These are phyloP conservation scores for Tylopilus sp. DNA, from an alignment of 1,284 basidiomycete species.

Conservation along the genomic window DNA sequence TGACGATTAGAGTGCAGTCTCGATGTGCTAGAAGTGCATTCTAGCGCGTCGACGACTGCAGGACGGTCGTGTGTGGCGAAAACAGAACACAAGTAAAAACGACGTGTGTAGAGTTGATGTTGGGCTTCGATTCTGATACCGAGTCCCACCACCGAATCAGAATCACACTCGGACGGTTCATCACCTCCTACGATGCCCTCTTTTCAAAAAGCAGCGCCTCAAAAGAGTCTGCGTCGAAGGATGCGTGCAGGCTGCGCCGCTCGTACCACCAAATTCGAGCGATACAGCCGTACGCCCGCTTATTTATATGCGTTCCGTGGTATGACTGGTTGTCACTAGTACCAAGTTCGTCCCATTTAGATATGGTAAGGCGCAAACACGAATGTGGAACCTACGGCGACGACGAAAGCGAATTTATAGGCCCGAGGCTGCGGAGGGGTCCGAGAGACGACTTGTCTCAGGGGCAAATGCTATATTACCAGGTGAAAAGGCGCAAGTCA, in stretches of 20 bases:
- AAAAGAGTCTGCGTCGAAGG: too few relatives aligned
- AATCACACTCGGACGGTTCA: too few relatives aligned
- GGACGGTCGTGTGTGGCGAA: too few relatives aligned
- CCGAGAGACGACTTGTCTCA: slow-evolving; percentile 29
- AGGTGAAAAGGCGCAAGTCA: not conserved
- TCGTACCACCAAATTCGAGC: not conserved
- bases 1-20: too few relatives aligned
- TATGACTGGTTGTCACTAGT: slow-evolving; percentile 4
- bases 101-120: too few relatives aligned
- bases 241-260: not conserved
- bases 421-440: slow-evolving; percentile 25
- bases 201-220: too few relatives aligned
- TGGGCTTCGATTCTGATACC: too few relatives aligned
- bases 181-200: too few relatives aligned
- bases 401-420: slow-evolving; percentile 58
- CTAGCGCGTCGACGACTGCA: too few relatives aligned
- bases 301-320: not conserved
- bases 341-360: slow-evolving; percentile 64
- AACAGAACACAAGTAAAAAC: too few relatives aligned
- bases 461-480: slow-evolving; percentile 47
- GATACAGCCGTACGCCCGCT: slow-evolving; percentile 19
- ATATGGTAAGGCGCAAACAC: slow-evolving; percentile 73
- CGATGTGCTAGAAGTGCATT: too few relatives aligned
- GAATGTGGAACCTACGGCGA: slow-evolving; percentile 73
- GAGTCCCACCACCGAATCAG: too few relatives aligned